phyloP scores from a whole-genome alignment of 495 filamentous ascomycete genomes.

The Penicillium soppii region DNA sequence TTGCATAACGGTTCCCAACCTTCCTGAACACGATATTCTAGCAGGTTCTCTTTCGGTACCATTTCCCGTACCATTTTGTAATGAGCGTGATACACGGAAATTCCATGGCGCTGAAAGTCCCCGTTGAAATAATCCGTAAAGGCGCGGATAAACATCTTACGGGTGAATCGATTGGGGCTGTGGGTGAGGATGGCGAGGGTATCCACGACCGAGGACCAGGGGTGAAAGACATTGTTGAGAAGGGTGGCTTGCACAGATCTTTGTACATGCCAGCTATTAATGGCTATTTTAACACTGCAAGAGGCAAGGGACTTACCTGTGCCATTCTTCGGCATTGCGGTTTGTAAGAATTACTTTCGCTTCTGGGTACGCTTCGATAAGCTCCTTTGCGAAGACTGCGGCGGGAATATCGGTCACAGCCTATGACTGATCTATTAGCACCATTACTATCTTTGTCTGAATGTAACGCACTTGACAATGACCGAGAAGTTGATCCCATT shows the following conservation, averaged over 20 bases:
- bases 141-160: not conserved
- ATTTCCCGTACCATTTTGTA: conserved; percentile 23
- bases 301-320: too few relatives aligned
- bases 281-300: not conserved
- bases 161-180: too few relatives aligned
- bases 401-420: not conserved
- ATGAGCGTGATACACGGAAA: conserved; percentile 31
- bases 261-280: too few relatives aligned
- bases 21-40: conserved; percentile 54
- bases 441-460: too few relatives aligned
- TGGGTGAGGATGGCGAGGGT: too few relatives aligned
- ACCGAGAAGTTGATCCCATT: too few relatives aligned
- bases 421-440: too few relatives aligned
- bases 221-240: too few relatives aligned
- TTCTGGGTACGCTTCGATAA: not conserved
- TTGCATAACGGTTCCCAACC: conserved; percentile 58
- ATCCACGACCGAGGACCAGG: too few relatives aligned
- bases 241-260: too few relatives aligned
- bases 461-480: too few relatives aligned
- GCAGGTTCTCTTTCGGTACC: conserved; percentile 41
- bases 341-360: not conserved
- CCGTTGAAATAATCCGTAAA: conserved; percentile 28
- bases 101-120: conserved; percentile 6
- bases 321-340: not conserved
- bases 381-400: not conserved